Percentiles rank a stretch among this genome's conserved stretches.
Evolutionary conservation across 106 monocot species (phyloP).

Genomic region (Phalaenopsis aphrodite): DNA sequence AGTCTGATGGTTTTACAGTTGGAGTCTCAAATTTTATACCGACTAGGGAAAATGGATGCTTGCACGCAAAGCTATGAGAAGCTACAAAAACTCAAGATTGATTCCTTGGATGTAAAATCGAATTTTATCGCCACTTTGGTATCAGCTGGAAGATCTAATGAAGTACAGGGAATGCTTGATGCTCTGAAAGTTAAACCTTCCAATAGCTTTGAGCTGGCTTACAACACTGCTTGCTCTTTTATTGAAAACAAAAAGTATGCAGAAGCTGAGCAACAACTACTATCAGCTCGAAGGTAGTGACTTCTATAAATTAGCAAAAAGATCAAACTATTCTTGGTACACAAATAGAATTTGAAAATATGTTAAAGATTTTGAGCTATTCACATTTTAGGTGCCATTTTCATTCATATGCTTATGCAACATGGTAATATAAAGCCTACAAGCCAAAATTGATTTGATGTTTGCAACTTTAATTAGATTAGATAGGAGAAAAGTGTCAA

Average conservation of each 20-base stretch:
- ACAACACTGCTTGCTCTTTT: slow-evolving; percentile 83
- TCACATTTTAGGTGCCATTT: too few species aligned
- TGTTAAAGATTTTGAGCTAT: too few species aligned
- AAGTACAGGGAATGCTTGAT: slow-evolving; percentile 78
- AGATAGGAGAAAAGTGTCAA: too few species aligned
- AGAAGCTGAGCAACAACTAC: slow-evolving; percentile 80
- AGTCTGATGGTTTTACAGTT: slow-evolving; percentile 62
- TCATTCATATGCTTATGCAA: too few species aligned
- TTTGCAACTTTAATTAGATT: too few species aligned
- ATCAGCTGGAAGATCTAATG: slow-evolving; percentile 69
- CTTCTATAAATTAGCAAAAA: background rate
- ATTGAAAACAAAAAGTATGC: slow-evolving; percentile 67
- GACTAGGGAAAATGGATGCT: slow-evolving; percentile 76
- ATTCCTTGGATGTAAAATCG: slow-evolving; percentile 75
- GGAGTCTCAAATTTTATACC: slow-evolving; percentile 86
- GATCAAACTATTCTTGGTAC: background rate
- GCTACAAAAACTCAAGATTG: slow-evolving; percentile 82
- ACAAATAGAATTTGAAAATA: background rate
- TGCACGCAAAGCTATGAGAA: slow-evolving; percentile 77
- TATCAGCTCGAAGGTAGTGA: slow-evolving; percentile 78
- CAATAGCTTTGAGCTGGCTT: slow-evolving; percentile 80
- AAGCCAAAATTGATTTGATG: too few species aligned
- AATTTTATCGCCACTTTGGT: slow-evolving; percentile 80
- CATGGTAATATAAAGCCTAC: too few species aligned
- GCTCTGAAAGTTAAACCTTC: slow-evolving; percentile 73